Evolutionary conservation across 441 rosid genomes (phyloP), one percentile per base, ranked within the genome.

Genomic region (Erodium moschatum): DNA sequence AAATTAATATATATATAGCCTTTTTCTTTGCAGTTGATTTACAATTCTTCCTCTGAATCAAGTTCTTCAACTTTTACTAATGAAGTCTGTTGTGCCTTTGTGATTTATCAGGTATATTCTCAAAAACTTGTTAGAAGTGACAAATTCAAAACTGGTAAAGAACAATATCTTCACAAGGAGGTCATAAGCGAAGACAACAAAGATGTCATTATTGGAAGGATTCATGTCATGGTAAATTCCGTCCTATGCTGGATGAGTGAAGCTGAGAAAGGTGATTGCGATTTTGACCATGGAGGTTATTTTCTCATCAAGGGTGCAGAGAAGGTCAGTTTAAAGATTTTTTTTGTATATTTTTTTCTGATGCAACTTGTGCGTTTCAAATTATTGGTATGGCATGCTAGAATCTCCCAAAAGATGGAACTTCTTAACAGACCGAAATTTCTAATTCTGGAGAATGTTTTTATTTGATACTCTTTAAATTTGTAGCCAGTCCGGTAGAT

Each of bases 181-280:
- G 38, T 77, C 16, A 6, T 83, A 1, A 63, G 35, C 24, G 74
- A 72, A 2, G 91, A 81, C 11, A 78, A 67, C 9, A 80, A 82
- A 73, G 89, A 85, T 35, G 81, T 89, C 50, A 66, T 77, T 4
- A 74, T 88, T 71, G 96, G 98, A 19, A 84, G 92, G 83, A 76
- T 93, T n/a, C 97, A 97, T 16, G 91, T 91, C 71, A 94, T 91
- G 97, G 96, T 89, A 72, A 87, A 82, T 70, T 89, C 97, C 61
- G 79, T 84, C 18, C 85, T 89, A n/a, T 94, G 96, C 78, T 86
- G 93, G 90, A 84, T 86, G 89, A 77, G 50, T 52, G 84, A 71
- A 64, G 79, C 67, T 31, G 86, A 81, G 66, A 86, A 83, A 76
- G 84, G 75, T 46, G 96, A 93, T 62, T 94, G 97, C 69, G 97